These are phyloP conservation scores for Andrographis paniculata DNA, from an alignment of 305 asterid species.

Conservation along the genomic window DNA sequence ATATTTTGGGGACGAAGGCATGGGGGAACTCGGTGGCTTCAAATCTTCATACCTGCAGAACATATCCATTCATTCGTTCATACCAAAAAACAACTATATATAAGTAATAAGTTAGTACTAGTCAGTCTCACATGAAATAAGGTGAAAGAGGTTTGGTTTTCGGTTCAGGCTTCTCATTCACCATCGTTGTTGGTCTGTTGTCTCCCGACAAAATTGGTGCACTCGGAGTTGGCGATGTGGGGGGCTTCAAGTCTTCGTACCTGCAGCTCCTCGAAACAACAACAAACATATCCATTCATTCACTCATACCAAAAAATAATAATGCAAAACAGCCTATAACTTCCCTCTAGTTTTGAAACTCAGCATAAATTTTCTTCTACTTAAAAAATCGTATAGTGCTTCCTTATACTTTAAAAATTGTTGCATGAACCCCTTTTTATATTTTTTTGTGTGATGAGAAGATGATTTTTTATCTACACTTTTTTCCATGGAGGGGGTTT, in stretches of 20 bases:
- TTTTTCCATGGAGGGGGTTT: too few species aligned
- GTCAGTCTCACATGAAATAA: conserved; percentile 38
- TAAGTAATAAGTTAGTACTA: neutral
- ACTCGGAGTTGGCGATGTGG: conserved; percentile 48
- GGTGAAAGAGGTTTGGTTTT: conserved; percentile 52
- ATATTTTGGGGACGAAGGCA: conserved; percentile 36
- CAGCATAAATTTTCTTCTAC: too few species aligned
- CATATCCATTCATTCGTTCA: neutral
- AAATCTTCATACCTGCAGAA: conserved; percentile 64
- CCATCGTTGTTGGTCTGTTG: conserved; percentile 16
- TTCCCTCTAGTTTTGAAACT: too few species aligned
- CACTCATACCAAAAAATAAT: conserved; percentile 2
- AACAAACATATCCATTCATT: too few species aligned
- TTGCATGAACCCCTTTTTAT: too few species aligned
- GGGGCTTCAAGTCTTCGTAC: conserved; percentile 59
- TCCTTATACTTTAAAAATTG: too few species aligned
- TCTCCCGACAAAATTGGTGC: conserved; percentile 24
- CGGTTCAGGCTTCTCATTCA: conserved; percentile 17
- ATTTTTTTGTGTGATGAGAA: too few species aligned
- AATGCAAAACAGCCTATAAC: neutral
- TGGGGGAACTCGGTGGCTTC: conserved; percentile 77
- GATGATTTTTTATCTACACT: too few species aligned
- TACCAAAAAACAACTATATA: neutral
- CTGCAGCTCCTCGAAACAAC: conserved; percentile 24
- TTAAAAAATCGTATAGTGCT: neutral